These are phyloP conservation scores for Musa itinerans DNA, from an alignment of 176 grass and related monocot genomes.

Conservation along the genomic window DNA sequence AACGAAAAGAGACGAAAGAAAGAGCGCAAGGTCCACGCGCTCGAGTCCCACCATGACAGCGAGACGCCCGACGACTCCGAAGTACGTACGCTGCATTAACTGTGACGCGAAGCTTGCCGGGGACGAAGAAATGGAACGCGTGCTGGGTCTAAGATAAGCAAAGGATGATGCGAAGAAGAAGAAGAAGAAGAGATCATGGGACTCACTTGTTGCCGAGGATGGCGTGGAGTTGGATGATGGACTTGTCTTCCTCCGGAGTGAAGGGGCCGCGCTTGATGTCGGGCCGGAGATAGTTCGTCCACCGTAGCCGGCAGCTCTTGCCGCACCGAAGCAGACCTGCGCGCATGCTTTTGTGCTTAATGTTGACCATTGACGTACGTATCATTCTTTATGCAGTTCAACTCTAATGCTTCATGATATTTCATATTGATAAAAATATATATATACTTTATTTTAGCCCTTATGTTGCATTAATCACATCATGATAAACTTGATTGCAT, in stretches of 20 bases:
- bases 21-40: background rate
- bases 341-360: background rate
- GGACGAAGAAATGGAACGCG: no score
- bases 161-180: slow-evolving; percentile 12
- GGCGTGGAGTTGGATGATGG: slow-evolving; percentile 87
- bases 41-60: background rate
- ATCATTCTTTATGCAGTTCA: no score
- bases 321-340: slow-evolving; percentile 87
- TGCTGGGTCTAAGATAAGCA: no score
- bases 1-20: background rate
- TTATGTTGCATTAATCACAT: no score
- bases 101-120: background rate
- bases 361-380: no score
- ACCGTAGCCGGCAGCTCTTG: slow-evolving; percentile 96
- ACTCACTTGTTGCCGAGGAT: slow-evolving; percentile 87
- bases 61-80: background rate
- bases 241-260: slow-evolving; percentile 73
- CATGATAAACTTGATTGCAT: no score
- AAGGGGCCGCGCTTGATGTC: slow-evolving; percentile 98
- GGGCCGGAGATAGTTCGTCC: slow-evolving; percentile 95
- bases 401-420: no score
- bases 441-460: no score
- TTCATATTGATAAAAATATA: no score
- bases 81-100: background rate
- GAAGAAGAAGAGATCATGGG: background rate